Conservation (phyloP, 1,139 yeast genomes). For the Blastobotrys apis region DNA sequence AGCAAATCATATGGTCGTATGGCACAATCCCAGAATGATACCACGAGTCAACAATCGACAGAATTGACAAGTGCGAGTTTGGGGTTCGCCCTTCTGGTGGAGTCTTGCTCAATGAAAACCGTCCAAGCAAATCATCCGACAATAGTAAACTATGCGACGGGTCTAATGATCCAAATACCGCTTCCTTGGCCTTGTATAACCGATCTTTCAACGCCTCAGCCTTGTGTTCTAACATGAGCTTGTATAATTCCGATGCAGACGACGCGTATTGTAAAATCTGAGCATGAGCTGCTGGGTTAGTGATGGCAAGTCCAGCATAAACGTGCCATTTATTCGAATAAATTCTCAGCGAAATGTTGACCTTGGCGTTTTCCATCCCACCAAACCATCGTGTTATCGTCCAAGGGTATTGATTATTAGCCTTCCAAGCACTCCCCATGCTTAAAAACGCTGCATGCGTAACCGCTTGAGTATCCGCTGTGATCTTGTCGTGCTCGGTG, state of each 20-base stretch:
- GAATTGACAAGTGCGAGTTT: slow-evolving; percentile 80
- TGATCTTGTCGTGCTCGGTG: slow-evolving; percentile 82
- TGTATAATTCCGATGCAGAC: slow-evolving; percentile 76
- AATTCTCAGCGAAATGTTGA: slow-evolving; percentile 85
- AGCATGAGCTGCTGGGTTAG: slow-evolving; percentile 89
- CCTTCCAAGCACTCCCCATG: slow-evolving; percentile 97
- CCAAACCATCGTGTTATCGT: slow-evolving; percentile 82
- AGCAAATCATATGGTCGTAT: slow-evolving; percentile 93
- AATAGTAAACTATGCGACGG: slow-evolving; percentile 56
- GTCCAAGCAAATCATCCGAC: slow-evolving; percentile 75
- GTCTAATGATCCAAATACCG: slow-evolving; percentile 64
- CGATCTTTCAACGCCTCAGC: slow-evolving; percentile 55
- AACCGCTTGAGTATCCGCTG: slow-evolving; percentile 98
- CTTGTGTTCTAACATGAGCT: slow-evolving; percentile 72
- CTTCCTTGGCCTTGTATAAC: slow-evolving; percentile 61
- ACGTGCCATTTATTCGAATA: slow-evolving; percentile 97
- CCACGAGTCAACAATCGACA: slow-evolving; percentile 96
- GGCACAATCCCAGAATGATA: slow-evolving; percentile 77
- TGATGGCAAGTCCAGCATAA: slow-evolving; percentile 93
- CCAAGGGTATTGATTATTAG: slow-evolving; percentile 87
- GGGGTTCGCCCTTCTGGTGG: slow-evolving; percentile 74
- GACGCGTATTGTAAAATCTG: slow-evolving; percentile 88
- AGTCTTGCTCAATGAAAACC: slow-evolving; percentile 68
- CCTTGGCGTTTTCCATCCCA: slow-evolving; percentile 92
- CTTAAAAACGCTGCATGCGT: slow-evolving; percentile 96